These are phyloP conservation scores for Lachancea sp. DNA, from an alignment of 805 yeast genomes.

Conservation along the genomic window DNA sequence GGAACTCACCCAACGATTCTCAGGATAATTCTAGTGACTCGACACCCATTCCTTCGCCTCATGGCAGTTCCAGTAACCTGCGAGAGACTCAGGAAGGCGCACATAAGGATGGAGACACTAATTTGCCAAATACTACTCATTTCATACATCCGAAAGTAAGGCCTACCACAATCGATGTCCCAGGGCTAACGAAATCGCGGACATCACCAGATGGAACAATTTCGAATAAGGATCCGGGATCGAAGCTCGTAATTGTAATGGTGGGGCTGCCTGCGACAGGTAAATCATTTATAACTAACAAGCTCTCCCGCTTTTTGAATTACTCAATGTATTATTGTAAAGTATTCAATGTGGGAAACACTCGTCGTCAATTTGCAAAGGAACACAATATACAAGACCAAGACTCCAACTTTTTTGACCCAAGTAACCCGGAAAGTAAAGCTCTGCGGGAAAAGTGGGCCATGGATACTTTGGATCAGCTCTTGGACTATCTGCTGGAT, in stretches of 20 bases:
- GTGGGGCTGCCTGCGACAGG: constrained; percentile 91
- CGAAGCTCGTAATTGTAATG: constrained; percentile 89
- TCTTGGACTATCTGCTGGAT: constrained; percentile 70
- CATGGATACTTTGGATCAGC: constrained; percentile 79
- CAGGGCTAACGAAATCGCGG: constrained; percentile 81
- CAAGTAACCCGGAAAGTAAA: constrained; percentile 60
- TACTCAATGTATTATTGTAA: constrained; percentile 90
- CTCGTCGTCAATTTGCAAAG: constrained; percentile 66
- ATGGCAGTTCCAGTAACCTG: constrained; percentile 5
- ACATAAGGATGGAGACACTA: not conserved
- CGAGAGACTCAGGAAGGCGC: not conserved
- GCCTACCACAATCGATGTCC: constrained; percentile 83
- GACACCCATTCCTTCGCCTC: constrained; percentile 26
- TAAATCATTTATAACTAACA: constrained; percentile 87
- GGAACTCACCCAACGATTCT: constrained; percentile 46
- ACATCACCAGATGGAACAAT: constrained; percentile 70
- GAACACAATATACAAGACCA: constrained; percentile 40
- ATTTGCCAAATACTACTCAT: constrained; percentile 14
- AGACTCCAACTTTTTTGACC: constrained; percentile 79
- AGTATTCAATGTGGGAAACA: constrained; percentile 93
- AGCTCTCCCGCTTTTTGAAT: constrained; percentile 80
- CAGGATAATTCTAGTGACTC: constrained; percentile 28
- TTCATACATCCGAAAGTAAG: constrained; percentile 40
- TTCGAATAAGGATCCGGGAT: constrained; percentile 61
- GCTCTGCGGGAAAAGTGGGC: constrained; percentile 90